Conservation (phyloP, 2,329 filamentous ascomycete species). For the Hirsutella thompsonii region DNA sequence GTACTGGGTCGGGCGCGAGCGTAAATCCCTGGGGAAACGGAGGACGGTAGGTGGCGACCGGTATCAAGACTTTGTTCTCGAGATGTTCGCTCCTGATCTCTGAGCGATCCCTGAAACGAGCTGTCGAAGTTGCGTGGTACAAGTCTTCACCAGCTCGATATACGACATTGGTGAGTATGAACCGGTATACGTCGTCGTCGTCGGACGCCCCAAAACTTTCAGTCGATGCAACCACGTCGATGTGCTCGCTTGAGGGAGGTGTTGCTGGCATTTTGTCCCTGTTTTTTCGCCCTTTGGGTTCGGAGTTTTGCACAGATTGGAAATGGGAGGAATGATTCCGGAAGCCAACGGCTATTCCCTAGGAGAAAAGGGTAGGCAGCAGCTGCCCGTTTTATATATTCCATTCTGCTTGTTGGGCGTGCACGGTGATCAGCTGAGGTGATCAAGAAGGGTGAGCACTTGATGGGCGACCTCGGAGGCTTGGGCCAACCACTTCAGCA, state of each 20-base stretch:
- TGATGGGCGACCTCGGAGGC: no score
- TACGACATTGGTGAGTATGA: slow-evolving; percentile 1
- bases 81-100: slow-evolving; percentile 1
- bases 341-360: no score
- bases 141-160: slow-evolving; percentile 1
- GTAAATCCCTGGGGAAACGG: not conserved
- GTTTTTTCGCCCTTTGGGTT: no score
- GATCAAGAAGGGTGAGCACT: no score
- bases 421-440: no score
- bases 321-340: no score
- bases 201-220: slow-evolving; percentile 4
- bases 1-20: slow-evolving; percentile 1
- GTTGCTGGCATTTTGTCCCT: not conserved
- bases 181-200: slow-evolving; percentile 1
- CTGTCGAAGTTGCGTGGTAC: slow-evolving; percentile 3
- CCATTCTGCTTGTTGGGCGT: no score
- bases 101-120: not conserved
- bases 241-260: not conserved
- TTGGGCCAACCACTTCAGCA: no score
- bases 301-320: not conserved
- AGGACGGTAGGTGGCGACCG: slow-evolving; percentile 2
- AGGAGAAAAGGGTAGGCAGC: no score
- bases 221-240: not conserved
- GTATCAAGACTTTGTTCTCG: slow-evolving; percentile 1
- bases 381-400: no score